These are phyloP conservation scores for Craterostigma plantagineum DNA, from an alignment of 257 asterid species.

Conservation along the genomic window DNA sequence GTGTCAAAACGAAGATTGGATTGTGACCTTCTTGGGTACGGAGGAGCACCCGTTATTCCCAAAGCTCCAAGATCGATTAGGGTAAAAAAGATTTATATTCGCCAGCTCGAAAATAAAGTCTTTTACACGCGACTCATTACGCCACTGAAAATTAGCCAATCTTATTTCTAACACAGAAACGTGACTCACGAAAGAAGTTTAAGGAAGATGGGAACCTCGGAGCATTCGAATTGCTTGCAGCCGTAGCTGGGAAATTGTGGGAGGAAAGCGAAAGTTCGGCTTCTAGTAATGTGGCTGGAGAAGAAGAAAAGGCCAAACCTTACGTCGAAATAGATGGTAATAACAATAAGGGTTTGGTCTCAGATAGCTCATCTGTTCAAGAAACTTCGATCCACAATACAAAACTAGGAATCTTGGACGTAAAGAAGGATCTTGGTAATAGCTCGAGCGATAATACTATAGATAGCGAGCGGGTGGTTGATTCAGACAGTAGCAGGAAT, in stretches of 20 bases:
- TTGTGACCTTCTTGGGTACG: no score
- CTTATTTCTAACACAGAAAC: constrained; percentile 23
- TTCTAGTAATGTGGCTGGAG: constrained; percentile 38
- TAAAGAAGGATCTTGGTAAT: constrained; percentile 17
- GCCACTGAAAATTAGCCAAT: background rate
- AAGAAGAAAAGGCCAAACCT: constrained; percentile 12
- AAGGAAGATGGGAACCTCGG: constrained; percentile 25
- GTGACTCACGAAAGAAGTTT: constrained; percentile 14
- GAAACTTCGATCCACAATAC: constrained; percentile 14
- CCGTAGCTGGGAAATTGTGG: constrained; percentile 54
- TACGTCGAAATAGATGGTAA: constrained; percentile 10
- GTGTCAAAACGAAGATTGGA: no score
- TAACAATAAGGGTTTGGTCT: constrained; percentile 19
- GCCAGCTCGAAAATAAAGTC: background rate
- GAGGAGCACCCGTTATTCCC: constrained; percentile 19
- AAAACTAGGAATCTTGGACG: constrained; percentile 13
- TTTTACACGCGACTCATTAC: background rate
- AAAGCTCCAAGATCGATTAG: constrained; percentile 40
- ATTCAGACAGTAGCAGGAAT: constrained; percentile 13
- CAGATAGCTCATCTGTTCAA: constrained; percentile 23
- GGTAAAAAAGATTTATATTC: constrained; percentile 13
- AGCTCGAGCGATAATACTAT: constrained; percentile 9
- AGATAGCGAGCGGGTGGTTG: constrained; percentile 9
- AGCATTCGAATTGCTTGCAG: constrained; percentile 61
- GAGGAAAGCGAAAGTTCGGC: constrained; percentile 52